Base-by-base conservation (phyloP, 176 grass and related monocot species). In the Eleusine coracana region DNA sequence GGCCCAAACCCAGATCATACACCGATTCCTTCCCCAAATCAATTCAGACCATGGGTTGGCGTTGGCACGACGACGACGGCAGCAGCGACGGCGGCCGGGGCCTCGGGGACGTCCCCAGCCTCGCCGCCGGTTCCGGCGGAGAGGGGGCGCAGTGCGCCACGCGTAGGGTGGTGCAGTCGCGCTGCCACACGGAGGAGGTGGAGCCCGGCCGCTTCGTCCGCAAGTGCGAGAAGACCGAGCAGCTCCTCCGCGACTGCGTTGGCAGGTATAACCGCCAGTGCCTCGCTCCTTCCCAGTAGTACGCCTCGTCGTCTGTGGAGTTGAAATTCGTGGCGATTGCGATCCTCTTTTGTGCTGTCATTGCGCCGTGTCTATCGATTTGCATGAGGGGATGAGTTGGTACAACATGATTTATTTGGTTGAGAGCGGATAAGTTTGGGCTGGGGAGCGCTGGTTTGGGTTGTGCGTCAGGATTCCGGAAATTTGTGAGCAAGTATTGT, bases 221-320 rank as follows among this genome's bases (percentile, higher is more conserved):
- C 81, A 95, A 91, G 82, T 98, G 95, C 88, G 88, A 98, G 80
- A 93, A 86, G 88, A 98, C 88, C 7, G 85, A 92, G 75, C 89
- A 93, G 71, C 85, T 87, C 73, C 78, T 98, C 56, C 87, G 90
- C 50, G 88, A 86, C 60, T 94, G 86, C 79, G 31, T 91, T 42
- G 92, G 84, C 80, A 90, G 84, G 84, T 90, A 25, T 63, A 42
- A 18, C 31, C 9, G 3, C 10, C 20, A 7, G 20, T 20, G 23
- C n/a, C 62, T 70, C n/a, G n/a, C 13, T 3, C 63, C n/a, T 29
- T 0, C 14, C 46, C 51, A 29, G 61, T 28, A 31, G 60, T 29
- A 40, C 29, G 10, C 20, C 61, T 5, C 58, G 6, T 16, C 7
- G 14, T 40, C 9, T 52, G 1, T 70, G 29, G 23, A 23, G 50